These are phyloP conservation scores for Macrophomina pseudophaseolina DNA, from an alignment of 2,329 filamentous ascomycete species.

Conservation along the genomic window DNA sequence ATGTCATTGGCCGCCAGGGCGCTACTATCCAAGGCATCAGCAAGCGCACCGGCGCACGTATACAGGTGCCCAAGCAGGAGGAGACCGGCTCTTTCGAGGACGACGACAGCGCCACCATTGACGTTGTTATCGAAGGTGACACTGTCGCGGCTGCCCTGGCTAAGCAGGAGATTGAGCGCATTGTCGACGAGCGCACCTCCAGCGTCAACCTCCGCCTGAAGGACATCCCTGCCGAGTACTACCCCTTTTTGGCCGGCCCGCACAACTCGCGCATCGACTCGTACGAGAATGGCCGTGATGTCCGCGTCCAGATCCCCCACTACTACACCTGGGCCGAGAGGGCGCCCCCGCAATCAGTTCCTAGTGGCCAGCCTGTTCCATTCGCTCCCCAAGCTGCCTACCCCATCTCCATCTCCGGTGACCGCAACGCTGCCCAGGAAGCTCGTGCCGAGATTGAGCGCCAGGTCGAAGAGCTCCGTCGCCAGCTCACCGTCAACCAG, in stretches of 20 bases:
- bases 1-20: slow-evolving; percentile 93
- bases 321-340: slow-evolving; percentile 75
- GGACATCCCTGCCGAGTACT: slow-evolving; percentile 88
- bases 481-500: slow-evolving; percentile 77
- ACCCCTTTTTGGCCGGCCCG: slow-evolving; percentile 88
- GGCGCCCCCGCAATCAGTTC: slow-evolving; percentile 67
- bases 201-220: slow-evolving; percentile 82
- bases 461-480: slow-evolving; percentile 74
- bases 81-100: slow-evolving; percentile 72
- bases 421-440: slow-evolving; percentile 80
- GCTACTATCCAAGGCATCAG: slow-evolving; percentile 88
- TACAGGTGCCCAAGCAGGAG: slow-evolving; percentile 85
- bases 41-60: slow-evolving; percentile 85
- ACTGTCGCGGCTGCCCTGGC: slow-evolving; percentile 85
- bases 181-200: slow-evolving; percentile 83
- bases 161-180: slow-evolving; percentile 80
- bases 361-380: slow-evolving; percentile 67
- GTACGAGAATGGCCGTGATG: slow-evolving; percentile 74
- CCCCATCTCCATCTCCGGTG: slow-evolving; percentile 84
- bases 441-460: slow-evolving; percentile 81
- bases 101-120: slow-evolving; percentile 76
- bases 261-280: slow-evolving; percentile 70
- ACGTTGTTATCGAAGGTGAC: slow-evolving; percentile 90
- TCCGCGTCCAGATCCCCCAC: slow-evolving; percentile 82
- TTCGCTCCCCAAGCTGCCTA: slow-evolving; percentile 76